Conservation (phyloP, 129 eudicot genomes). For the Pseudognaphalium luteoalbum region DNA sequence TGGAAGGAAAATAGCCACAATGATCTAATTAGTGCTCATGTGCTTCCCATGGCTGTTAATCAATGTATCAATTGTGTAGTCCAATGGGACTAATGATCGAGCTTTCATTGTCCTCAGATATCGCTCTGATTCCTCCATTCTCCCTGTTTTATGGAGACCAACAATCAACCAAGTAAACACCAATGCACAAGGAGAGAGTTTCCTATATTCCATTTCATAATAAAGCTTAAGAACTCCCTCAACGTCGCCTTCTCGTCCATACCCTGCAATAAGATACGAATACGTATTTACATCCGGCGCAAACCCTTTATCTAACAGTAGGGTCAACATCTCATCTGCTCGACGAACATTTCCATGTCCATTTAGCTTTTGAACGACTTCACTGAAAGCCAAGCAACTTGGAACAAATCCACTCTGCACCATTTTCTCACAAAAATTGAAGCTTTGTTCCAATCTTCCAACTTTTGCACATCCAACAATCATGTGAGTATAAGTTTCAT, state of each 20-base stretch:
- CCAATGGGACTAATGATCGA: conserved; percentile 36
- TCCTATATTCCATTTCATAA: conserved; percentile 75
- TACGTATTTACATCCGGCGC: conserved; percentile 57
- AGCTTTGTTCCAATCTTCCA: conserved; percentile 53
- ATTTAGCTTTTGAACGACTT: conserved; percentile 51
- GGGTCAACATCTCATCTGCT: conserved; percentile 63
- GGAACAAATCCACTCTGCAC: conserved; percentile 50
- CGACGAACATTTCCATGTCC: conserved; percentile 36
- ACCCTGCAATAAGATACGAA: conserved; percentile 59
- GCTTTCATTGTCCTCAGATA: conserved; percentile 52
- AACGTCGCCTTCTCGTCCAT: conserved; percentile 48
- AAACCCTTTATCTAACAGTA: conserved; percentile 65
- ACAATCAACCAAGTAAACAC: conserved; percentile 47
- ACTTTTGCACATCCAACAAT: conserved; percentile 54
- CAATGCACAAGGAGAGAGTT: conserved; percentile 44
- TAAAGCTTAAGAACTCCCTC: conserved; percentile 60
- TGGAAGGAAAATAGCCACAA: neutral
- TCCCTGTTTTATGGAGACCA: conserved; percentile 37
- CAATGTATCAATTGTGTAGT: conserved; percentile 38
- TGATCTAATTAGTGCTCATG: conserved; percentile 13
- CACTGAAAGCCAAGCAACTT: conserved; percentile 49
- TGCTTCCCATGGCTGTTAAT: conserved; percentile 37
- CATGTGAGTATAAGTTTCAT: conserved; percentile 55
- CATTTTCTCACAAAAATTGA: conserved; percentile 57
- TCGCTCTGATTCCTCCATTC: conserved; percentile 57